Base-by-base conservation (phyloP, 2,329 filamentous ascomycete species). In the Aspergillus fijiensis region DNA sequence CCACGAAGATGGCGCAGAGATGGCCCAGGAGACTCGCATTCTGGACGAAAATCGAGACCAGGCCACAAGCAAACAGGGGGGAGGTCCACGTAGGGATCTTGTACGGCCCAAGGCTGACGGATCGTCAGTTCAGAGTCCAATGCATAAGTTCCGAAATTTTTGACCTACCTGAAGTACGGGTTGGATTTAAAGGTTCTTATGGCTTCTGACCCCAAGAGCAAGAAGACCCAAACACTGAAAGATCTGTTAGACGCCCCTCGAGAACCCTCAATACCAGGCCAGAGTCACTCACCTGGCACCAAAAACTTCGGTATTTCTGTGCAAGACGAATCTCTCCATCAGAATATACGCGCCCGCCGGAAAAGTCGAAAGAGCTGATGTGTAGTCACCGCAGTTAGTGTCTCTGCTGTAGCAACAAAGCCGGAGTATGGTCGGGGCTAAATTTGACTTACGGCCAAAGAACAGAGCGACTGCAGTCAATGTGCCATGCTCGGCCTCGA, bases 51-150 rank as follows among this genome's bases (percentile, higher is more conserved):
- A 92, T 88, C 57, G 87, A 87, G 39, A 92, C 85, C 14, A 94
- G 82, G 42, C 96, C 77, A 53, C 90, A 85, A 69, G 92, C 80
- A 54, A 91, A 80, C n/a, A 98, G 79, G 4, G 95, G 94, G 2
- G 90, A 91, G 7, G 88, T 90, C 93, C 94, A 98, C 0, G 93
- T 98, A 2, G 95, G 94, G 60, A 99, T 92, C 67, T 90, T 84
- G 69, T 83, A 82, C 33, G 81, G 81, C n/a, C 81, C 81, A 49
- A 89, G 76, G 62, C 82, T 85, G 63, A 21, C 62, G 70, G 45
- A 69, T 58, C 29, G 47, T 70, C 57, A 69, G 68, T 62, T 14
- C 60, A 49, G 11, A 12, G 31, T 4, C 5, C 5, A 42, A 49
- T 21, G n/a, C 19, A 5, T 19, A 1, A n/a, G 27, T 4, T n/a